Evolutionary conservation across 2,329 filamentous ascomycete genomes (phyloP).

Genomic region (Neophaeococcomyces mojaviensis): DNA sequence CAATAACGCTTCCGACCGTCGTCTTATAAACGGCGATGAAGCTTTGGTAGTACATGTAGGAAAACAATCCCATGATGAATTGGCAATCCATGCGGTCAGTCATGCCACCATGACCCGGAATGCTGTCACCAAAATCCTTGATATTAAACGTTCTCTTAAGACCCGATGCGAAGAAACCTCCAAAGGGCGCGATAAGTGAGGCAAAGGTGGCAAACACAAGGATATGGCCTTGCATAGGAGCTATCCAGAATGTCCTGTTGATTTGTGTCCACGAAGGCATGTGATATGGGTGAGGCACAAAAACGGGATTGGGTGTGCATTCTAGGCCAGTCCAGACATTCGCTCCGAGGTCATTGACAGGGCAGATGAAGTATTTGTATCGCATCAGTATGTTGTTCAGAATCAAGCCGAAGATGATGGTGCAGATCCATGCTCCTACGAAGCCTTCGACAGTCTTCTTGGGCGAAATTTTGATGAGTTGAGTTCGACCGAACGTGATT

Average conservation of each 20-base stretch:
- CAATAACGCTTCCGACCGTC: constrained; percentile 77
- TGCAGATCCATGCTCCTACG: constrained; percentile 91
- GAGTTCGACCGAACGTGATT: constrained; percentile 91
- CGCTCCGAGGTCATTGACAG: constrained; percentile 89
- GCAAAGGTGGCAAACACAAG: constrained; percentile 86
- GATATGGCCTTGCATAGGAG: constrained; percentile 90
- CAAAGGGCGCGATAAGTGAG: constrained; percentile 92
- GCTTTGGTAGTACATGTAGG: constrained; percentile 97
- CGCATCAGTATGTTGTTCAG: constrained; percentile 79
- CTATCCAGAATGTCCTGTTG: constrained; percentile 64
- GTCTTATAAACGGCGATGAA: constrained; percentile 88
- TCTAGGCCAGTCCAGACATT: constrained; percentile 86
- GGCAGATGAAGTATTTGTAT: constrained; percentile 97
- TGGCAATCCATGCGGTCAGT: constrained; percentile 99
- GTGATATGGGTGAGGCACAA: constrained; percentile 67
- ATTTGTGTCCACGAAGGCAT: constrained; percentile 66
- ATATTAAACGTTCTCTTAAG: constrained; percentile 99
- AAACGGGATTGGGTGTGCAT: constrained; percentile 86
- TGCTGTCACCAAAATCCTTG: constrained; percentile 98
- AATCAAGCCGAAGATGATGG: constrained; percentile 72
- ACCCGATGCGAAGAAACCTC: constrained; percentile 95
- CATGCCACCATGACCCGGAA: constrained; percentile 94
- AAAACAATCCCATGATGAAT: constrained; percentile 99
- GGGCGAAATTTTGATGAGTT: constrained; percentile 93
- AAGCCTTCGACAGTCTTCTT: constrained; percentile 99